Base-by-base conservation (phyloP, 805 yeast species). In the Candida tallmaniae region DNA sequence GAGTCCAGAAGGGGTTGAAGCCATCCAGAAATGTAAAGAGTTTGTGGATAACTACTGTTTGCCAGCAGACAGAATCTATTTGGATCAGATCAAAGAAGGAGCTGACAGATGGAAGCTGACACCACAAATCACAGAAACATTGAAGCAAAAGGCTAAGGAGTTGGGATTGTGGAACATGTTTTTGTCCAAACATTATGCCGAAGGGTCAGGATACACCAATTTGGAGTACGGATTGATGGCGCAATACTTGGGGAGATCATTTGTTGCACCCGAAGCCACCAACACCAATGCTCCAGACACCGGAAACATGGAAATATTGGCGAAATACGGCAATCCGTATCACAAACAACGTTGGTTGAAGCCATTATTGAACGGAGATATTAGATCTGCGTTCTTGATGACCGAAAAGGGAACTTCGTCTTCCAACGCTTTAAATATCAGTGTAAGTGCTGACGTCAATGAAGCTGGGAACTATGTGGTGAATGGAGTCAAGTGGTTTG, bases 401-500 rank as follows among this genome's bases (percentile, higher is more conserved):
- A 78, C 83, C 3, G 83, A 78, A 48, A 73, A 67, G 47, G 76
- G 78, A 17, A 65, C 72, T 10, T 70, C 80, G 4, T 74, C 80
- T 0, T 76, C 83, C 10, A 77, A 79, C 51, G 81, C 83, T 1
- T 62, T 78, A 42, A 78, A 77, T 52, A 74, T 78, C 38, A 62
- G 74, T 1, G 55, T 71, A 26, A 48, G 62, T 19, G 78, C 79
- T 20, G 42, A 23, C 12, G 40, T 45, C 40, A 62, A 58, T 38
- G 47, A 48, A 4, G 53, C 50, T 11, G 79, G 74, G 3, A 65
- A 69, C 39, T 73, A 64, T 34, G 70, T 76, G 2, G 44, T 79
- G 31, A 73, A 74, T 41, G 84, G 84, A 5, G 66, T 74, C 35
- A 79, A 79, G 51, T 78, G 84, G 84, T 78, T 78, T 68, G 78